Evolutionary conservation across 1,284 basidiomycete species (phyloP).

Genomic region (Xerocomus nothofagi): DNA sequence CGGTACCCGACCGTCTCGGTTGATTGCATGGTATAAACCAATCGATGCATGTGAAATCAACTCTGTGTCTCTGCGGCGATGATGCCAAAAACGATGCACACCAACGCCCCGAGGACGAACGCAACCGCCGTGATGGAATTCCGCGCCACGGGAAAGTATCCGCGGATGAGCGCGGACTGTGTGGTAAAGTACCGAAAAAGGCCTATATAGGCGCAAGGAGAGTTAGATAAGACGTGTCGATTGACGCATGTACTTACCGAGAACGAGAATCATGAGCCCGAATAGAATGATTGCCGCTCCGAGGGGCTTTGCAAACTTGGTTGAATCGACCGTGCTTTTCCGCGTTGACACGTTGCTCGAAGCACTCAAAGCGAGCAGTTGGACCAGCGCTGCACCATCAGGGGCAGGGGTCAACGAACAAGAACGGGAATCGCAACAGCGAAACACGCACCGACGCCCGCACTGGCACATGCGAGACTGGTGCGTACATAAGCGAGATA

Average conservation of each 20-base stretch:
- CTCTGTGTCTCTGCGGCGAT: constrained; percentile 18
- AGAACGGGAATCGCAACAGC: too few species aligned
- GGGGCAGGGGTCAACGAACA: background rate
- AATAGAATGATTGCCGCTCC: constrained; percentile 28
- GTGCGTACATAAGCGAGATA: constrained; percentile 45
- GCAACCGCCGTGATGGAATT: constrained; percentile 23
- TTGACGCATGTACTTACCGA: constrained; percentile 16
- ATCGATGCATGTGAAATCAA: constrained; percentile 4
- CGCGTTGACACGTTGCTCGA: background rate
- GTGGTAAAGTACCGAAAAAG: constrained; percentile 30
- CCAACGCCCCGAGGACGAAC: constrained; percentile 26
- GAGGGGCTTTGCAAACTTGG: constrained; percentile 26
- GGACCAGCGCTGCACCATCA: constrained; percentile 25
- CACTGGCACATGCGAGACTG: constrained; percentile 39
- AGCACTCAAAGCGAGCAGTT: constrained; percentile 22
- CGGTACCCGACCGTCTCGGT: background rate
- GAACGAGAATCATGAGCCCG: constrained; percentile 24
- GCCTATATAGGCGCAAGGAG: constrained; percentile 9
- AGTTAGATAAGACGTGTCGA: background rate
- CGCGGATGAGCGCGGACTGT: constrained; percentile 30
- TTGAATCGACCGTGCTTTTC: constrained; percentile 1
- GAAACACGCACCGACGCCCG: constrained; percentile 39
- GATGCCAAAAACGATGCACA: constrained; percentile 26
- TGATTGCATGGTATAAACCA: background rate
- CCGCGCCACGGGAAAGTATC: constrained; percentile 31